Evolutionary conservation across 768 basidiomycete species (phyloP), one percentile per base, ranked within the genome.

Genomic region (Suillus sp.): DNA sequence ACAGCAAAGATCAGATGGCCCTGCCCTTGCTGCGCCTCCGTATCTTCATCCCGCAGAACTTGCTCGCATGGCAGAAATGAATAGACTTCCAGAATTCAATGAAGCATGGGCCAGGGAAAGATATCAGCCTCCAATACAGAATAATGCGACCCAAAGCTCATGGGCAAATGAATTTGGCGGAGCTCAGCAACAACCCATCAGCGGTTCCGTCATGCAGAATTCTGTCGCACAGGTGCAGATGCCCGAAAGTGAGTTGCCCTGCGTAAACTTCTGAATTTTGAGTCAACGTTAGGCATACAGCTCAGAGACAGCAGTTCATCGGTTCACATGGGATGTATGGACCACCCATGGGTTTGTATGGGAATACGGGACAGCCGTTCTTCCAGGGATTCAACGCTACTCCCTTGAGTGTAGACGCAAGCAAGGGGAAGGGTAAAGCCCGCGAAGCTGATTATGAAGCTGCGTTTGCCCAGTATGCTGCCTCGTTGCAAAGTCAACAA

Each of bases 391-490:
- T 72, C 64, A 72, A 68, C 59, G 65, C 70, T 59, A 59, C 70
- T 57, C 62, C 64, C 66, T 67, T 69, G 37, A 51, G 68, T 64
- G 50, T 69, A 59, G 65, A 77, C 57, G 25, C 35, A 25, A 38
- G 25, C 14, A 86, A 88, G 68, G 91, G 87, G 16, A 98, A 96
- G 72, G 92, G 90, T 2, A 95, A 93, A 72, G 85, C 80, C 20
- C 81, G 84, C 62, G 90, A 93, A 59, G 85, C 84, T 4, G 92
- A 92, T 73, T 92, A 93, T 62, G 92, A 94, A 67, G 89, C 89
- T n/a, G 92, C 92, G 11, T 93, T 94, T 75, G 88, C 86, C 13
- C 84, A 90, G 68, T 79, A 83, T 2, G 78, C 80, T 6, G 85
- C 84, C n/a, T 85, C 86, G 22, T 69, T 87, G n/a, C 74, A 75